Evolutionary conservation across 2,329 filamentous ascomycete species (phyloP).

Genomic region (Alternaria infectoria): DNA sequence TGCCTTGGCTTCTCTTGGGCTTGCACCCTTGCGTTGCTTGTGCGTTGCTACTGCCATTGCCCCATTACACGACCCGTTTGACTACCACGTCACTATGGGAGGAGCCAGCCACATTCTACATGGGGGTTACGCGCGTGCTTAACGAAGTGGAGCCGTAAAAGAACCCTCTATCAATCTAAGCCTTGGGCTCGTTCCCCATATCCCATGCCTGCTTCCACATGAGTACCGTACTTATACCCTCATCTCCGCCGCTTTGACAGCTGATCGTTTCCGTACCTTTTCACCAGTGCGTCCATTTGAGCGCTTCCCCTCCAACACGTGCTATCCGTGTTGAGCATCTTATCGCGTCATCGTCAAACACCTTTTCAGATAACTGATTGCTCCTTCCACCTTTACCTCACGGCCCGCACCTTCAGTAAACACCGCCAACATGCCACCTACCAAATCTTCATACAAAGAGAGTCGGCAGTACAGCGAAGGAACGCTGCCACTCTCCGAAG

Average conservation of each 20-base stretch:
- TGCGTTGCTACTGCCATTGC: constrained; percentile 34
- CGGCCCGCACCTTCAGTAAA: constrained; percentile 10
- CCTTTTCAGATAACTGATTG: constrained; percentile 10
- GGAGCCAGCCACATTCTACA: constrained; percentile 29
- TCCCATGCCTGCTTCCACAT: constrained; percentile 20
- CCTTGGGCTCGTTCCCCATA: constrained; percentile 23
- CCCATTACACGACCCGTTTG: constrained; percentile 38
- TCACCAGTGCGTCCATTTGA: constrained; percentile 20
- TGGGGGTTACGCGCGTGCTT: constrained; percentile 37
- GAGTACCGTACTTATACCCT: constrained; percentile 28
- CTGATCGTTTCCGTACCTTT: constrained; percentile 8
- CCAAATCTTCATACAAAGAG: constrained; percentile 22
- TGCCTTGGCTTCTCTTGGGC: constrained; percentile 43
- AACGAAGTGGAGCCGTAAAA: constrained; percentile 28
- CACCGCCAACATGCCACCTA: constrained; percentile 20
- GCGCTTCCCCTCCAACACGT: constrained; percentile 24
- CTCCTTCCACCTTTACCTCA: constrained; percentile 10
- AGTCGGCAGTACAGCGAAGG: constrained; percentile 25
- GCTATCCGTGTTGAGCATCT: constrained; percentile 26
- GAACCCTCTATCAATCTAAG: constrained; percentile 23
- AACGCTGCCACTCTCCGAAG: constrained; percentile 33
- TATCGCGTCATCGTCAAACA: constrained; percentile 10
- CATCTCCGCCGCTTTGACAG: constrained; percentile 15
- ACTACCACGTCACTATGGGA: constrained; percentile 45
- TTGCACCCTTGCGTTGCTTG: constrained; percentile 48